phyloP scores from a whole-genome alignment of 2,329 filamentous ascomycete species.

The Aureobasidium sp. region DNA sequence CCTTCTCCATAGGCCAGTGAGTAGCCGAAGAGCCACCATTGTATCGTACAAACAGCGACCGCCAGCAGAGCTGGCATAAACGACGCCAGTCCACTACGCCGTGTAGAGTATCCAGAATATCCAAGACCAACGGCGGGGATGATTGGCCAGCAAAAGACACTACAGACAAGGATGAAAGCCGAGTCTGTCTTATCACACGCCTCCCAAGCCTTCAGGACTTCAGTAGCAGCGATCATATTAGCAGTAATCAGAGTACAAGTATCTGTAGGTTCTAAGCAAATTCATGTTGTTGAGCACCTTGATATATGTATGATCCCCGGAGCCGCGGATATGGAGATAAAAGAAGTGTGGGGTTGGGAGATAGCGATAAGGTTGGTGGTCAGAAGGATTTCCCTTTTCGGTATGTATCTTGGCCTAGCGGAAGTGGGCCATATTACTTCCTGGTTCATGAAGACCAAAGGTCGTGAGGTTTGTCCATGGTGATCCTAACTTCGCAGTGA shows the following conservation, averaged over 20 bases:
- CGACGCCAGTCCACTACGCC: slow-evolving; percentile 42
- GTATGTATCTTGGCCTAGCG: slow-evolving; percentile 1
- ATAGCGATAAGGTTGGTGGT: slow-evolving; percentile 11
- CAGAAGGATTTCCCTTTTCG: neutral
- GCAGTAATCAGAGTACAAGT: neutral
- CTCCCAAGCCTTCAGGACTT: slow-evolving; percentile 25
- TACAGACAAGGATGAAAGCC: slow-evolving; percentile 45
- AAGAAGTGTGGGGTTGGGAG: neutral
- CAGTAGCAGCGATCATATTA: neutral
- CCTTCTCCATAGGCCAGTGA: slow-evolving; percentile 44
- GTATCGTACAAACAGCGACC: slow-evolving; percentile 43
- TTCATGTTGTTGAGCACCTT: neutral
- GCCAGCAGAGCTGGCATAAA: slow-evolving; percentile 43
- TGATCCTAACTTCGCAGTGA: too few relatives aligned
- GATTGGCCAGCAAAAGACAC: slow-evolving; percentile 47
- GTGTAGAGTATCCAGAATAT: slow-evolving; percentile 45
- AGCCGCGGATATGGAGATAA: neutral
- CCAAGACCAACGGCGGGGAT: slow-evolving; percentile 47
- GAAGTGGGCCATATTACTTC: neutral
- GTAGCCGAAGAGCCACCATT: slow-evolving; percentile 47
- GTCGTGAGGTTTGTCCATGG: too few relatives aligned
- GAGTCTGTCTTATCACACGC: slow-evolving; percentile 48
- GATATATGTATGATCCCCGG: neutral
- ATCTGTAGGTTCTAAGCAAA: neutral
- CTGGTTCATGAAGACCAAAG: neutral